Evolutionary conservation across 1,139 yeast species (phyloP).

Genomic region (Scheffersomyces quercinus): DNA sequence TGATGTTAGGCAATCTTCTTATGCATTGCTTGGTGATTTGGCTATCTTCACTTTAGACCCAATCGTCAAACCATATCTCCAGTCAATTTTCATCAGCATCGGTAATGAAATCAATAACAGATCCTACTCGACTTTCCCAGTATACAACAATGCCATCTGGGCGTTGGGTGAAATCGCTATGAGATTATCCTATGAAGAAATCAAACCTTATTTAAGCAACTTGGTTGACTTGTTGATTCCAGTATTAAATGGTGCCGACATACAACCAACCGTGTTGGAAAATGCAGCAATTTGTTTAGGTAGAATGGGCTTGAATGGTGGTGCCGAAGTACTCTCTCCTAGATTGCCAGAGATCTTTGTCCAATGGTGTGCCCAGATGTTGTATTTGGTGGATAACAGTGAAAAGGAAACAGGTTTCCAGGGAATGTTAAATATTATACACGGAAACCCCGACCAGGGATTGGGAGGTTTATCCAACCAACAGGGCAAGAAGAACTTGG

Average conservation of each 20-base stretch:
- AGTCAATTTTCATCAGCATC: conserved; percentile 59
- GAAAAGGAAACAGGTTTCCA: conserved; percentile 80
- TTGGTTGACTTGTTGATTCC: conserved; percentile 65
- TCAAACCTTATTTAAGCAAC: conserved; percentile 63
- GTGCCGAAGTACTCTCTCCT: conserved; percentile 56
- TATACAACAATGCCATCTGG: conserved; percentile 92
- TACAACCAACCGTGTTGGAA: conserved; percentile 69
- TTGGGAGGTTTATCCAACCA: conserved; percentile 50
- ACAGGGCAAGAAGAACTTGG: conserved; percentile 50
- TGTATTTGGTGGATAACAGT: conserved; percentile 66
- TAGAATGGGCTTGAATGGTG: conserved; percentile 71
- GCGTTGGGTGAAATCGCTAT: conserved; percentile 83
- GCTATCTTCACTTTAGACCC: conserved; percentile 61
- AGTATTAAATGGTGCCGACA: conserved; percentile 57
- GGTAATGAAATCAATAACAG: conserved; percentile 67
- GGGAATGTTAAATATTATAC: conserved; percentile 73
- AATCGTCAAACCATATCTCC: conserved; percentile 57
- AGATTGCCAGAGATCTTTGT: conserved; percentile 57
- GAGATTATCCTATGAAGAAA: conserved; percentile 49
- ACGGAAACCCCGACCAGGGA: conserved; percentile 62
- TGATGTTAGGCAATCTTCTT: conserved; percentile 91
- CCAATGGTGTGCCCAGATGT: conserved; percentile 68
- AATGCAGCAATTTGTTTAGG: conserved; percentile 94
- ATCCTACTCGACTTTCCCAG: conserved; percentile 54
- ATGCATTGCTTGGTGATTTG: conserved; percentile 87